Evolutionary conservation across 495 filamentous ascomycete species (phyloP).

Genomic region (Podospora pseudoanserina): DNA sequence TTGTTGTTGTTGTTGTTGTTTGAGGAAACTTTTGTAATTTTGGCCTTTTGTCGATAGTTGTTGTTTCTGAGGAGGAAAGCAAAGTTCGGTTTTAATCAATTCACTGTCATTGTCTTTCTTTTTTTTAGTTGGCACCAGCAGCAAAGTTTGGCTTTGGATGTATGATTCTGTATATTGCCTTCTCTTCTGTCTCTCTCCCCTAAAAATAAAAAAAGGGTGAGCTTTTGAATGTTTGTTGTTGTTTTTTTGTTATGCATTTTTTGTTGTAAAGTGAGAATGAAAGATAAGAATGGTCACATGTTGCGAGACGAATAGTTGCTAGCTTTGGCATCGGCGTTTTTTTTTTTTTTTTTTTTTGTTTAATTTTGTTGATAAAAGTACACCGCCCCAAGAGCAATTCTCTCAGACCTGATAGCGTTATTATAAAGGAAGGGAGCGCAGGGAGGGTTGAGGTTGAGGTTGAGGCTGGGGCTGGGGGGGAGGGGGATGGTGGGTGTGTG

Average conservation of each 20-base stretch:
- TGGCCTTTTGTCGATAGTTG: constrained; percentile 1
- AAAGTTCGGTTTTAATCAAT: not conserved
- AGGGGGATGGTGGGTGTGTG: not conserved
- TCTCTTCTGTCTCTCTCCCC: constrained; percentile 9
- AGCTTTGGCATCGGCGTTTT: not conserved
- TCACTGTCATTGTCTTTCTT: not conserved
- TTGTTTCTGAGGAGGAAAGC: not conserved
- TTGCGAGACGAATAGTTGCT: not conserved
- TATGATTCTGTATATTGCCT: not conserved
- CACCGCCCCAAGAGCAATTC: no score
- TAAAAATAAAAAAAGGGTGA: not conserved
- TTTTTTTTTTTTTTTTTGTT: not conserved
- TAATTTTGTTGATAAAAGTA: no score
- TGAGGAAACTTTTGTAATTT: not conserved
- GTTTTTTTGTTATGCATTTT: not conserved
- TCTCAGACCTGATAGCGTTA: no score
- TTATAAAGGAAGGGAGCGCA: no score
- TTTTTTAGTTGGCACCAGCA: not conserved
- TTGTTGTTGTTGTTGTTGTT: not conserved
- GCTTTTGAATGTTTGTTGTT: not conserved
- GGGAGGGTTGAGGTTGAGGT: no score
- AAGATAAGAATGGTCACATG: not conserved
- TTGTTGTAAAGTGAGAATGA: not conserved
- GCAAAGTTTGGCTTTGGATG: not conserved
- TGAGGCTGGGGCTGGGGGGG: no score